These are phyloP conservation scores for Zygotorulaspora mrakii DNA, from an alignment of 1,139 yeast genomes.

Conservation along the genomic window DNA sequence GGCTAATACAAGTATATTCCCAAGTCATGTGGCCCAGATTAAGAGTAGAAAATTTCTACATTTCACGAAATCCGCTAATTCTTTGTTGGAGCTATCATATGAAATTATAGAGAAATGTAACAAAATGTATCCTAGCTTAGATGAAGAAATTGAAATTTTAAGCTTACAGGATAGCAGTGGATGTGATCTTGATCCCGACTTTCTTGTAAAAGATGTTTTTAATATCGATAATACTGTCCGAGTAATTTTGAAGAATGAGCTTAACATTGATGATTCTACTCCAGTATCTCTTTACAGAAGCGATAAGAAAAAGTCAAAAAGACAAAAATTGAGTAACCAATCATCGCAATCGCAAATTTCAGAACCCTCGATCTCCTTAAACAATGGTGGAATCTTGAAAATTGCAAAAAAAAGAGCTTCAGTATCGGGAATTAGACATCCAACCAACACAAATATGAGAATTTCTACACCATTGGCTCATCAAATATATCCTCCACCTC, in stretches of 20 bases:
- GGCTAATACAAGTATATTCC: constrained; percentile 13
- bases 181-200: constrained; percentile 76
- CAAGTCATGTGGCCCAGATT: constrained; percentile 20
- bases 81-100: constrained; percentile 44
- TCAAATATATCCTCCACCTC: constrained; percentile 36
- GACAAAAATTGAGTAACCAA: constrained; percentile 20
- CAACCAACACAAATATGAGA: constrained; percentile 27
- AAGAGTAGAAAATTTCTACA: constrained; percentile 53
- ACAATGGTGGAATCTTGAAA: constrained; percentile 25
- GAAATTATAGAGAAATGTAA: constrained; percentile 50
- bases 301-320: constrained; percentile 13
- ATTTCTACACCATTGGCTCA: constrained; percentile 40
- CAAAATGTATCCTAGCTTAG: constrained; percentile 57
- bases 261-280: constrained; percentile 22
- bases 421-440: constrained; percentile 16
- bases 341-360: constrained; percentile 11
- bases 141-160: constrained; percentile 48
- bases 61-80: constrained; percentile 46
- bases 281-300: constrained; percentile 17
- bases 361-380: constrained; percentile 12
- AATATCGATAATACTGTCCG: constrained; percentile 50
- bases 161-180: constrained; percentile 59
- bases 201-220: constrained; percentile 57
- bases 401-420: constrained; percentile 33
- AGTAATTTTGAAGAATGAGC: constrained; percentile 47